Base-by-base conservation (phyloP, 228 moss, liverwort and hornwort species). In the Sphagnum fallax region DNA sequence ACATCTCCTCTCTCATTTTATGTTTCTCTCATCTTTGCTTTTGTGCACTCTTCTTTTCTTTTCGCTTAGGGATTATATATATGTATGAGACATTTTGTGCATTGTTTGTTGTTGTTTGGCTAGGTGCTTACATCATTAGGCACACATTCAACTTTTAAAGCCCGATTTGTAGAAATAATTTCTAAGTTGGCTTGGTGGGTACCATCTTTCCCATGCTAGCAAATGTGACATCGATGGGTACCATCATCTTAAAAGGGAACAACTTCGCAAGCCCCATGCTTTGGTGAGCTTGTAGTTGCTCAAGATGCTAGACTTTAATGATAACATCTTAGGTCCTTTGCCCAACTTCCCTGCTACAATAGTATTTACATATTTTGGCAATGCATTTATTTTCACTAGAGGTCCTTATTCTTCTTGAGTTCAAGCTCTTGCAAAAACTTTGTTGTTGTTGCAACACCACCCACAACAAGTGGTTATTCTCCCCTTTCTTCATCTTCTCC, bases 271-370 rank as follows among this genome's bases (percentile, higher is more conserved):
- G 93, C 5, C 65, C 87, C 0, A 82, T 97, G 64, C 97, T 4
- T 73, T 92, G 32, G 63, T 87, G 0, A 73, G 75, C 1, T 75
- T 95, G 52, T 83, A 82, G n/a, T 70, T 65, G 16, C 75, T 95
- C 1, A 71, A 68, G 16, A 73, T 83, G 5, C 13, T 95, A 10
- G 92, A 95, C 53, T 58, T 95, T 7, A 92, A 88, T 18, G 79
- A 89, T 65, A 95, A 95, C 63, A 89, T 95, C 47, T 88, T 90
- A 2, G 89, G 91, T 12, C 65, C 74, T 6, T 47, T 87, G 15
- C 95, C 95, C 10, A 51, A 16, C 0, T 95, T 95, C 50, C 55
- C 67, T 14, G 8, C 75, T 0, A 72, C 65, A 8, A 90, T 95
- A 18, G 0, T 18, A 5, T 61, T 95, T 4, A 76, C 47, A 13